Evolutionary conservation across 2,329 filamentous ascomycete species (phyloP), one percentile per base, ranked within the genome.

Genomic region (Aulographum hederae): DNA sequence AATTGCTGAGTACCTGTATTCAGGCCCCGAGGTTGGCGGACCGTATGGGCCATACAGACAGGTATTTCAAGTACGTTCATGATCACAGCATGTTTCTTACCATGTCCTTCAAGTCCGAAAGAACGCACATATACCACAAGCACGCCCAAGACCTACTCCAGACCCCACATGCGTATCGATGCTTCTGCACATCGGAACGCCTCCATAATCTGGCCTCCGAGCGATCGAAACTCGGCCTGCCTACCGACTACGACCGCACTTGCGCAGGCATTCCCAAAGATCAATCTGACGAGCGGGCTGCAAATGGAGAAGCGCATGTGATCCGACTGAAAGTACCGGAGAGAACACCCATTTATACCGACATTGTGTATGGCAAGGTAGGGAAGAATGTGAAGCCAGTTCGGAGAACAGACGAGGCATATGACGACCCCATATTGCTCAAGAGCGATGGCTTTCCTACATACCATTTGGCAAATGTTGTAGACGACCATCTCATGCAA

Each of bases 401-500:
- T 47, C 12, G 37, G 48, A 34, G 45, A 48, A 46, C 46, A 18
- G 50, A 56, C 19, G 45, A 55, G 6, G 62, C 65, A 16, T 75
- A 64, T 39, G 81, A 89, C 41, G 85, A 95, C 46, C 86, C 84
- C 14, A 79, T 98, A 37, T 61, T 98, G 26, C 60, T 94, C 37
- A 98, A 98, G 53, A 76, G 74, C 1, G 89, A 98, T 48, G 85
- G 84, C 0, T 78, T 78, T 40, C 89, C 89, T 0, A 98, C 91
- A 0, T 98, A 98, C 47, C 89, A 98, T 52, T 75, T 98, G 38
- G 89, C 89, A 4, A 98, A 95, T 46, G 86, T 98, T 6, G 76
- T 98, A 4, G 89, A 98, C 47, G 89, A 98, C 46, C 81, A 94
- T 51, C 62, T 78, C 37, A 98, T 98, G 89, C 60, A 80, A 37